These are phyloP conservation scores for Dactylellina drechsleri DNA, from an alignment of 2,329 filamentous ascomycete genomes.

Conservation along the genomic window DNA sequence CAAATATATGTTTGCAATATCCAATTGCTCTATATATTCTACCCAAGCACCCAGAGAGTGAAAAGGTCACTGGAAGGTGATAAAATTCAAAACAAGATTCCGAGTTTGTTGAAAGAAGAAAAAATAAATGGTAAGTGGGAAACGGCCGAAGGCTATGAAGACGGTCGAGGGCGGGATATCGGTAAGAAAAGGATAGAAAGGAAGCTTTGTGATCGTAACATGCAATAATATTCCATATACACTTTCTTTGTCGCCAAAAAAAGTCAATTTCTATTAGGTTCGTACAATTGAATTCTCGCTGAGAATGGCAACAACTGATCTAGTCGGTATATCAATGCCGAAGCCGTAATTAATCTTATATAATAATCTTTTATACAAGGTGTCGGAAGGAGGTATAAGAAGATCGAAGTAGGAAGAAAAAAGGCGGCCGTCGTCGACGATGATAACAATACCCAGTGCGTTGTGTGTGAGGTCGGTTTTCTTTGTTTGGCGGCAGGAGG, in stretches of 20 bases:
- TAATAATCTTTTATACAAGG: not conserved
- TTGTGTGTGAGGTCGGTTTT: slow-evolving; percentile 31
- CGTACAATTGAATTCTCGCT: slow-evolving; percentile 45
- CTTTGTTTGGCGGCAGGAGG: slow-evolving; percentile 23
- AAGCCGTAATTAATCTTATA: slow-evolving; percentile 1
- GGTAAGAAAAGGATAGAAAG: slow-evolving; percentile 54
- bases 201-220: slow-evolving; percentile 51
- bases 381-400: not conserved
- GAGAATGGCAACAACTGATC: slow-evolving; percentile 35
- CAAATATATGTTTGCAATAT: not conserved
- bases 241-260: slow-evolving; percentile 43
- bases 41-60: not conserved
- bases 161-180: slow-evolving; percentile 42
- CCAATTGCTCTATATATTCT: slow-evolving; percentile 12
- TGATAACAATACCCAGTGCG: slow-evolving; percentile 6
- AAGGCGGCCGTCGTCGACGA: too few relatives aligned
- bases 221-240: slow-evolving; percentile 52
- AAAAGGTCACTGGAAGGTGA: not conserved
- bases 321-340: slow-evolving; percentile 24
- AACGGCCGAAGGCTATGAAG: slow-evolving; percentile 28
- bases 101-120: slow-evolving; percentile 4
- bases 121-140: slow-evolving; percentile 2
- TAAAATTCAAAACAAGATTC: slow-evolving; percentile 31
- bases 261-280: slow-evolving; percentile 40
- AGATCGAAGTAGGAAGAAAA: too few relatives aligned